A percentile compares a stretch with the other conserved stretches of the same genome.
phyloP scores from a whole-genome alignment of 176 grass and related monocot genomes.

The Dendrocalamus sinicus region DNA sequence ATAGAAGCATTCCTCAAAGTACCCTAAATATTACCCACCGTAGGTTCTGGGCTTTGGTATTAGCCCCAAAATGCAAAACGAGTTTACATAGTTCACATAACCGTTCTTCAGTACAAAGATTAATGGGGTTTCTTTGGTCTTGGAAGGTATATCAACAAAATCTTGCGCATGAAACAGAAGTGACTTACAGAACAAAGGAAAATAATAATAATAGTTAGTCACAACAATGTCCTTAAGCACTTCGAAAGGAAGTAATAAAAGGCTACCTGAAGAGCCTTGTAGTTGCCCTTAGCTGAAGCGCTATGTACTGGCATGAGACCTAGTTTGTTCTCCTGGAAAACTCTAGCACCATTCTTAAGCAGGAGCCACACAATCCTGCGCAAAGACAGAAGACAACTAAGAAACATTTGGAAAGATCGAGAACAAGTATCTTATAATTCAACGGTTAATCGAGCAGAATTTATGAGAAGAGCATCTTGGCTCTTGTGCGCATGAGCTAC shows the following conservation, averaged over 20 bases:
- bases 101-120: constrained; percentile 66
- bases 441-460: constrained; percentile 5
- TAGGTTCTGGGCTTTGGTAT: constrained; percentile 59
- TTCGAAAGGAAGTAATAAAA: constrained; percentile 26
- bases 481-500: constrained; percentile 57
- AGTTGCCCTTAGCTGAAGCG: constrained; percentile 65
- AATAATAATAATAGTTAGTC: constrained; percentile 31
- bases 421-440: constrained; percentile 8
- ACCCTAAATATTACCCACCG: constrained; percentile 40
- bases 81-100: constrained; percentile 56
- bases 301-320: constrained; percentile 63
- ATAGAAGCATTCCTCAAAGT: neutral
- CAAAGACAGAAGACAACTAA: constrained; percentile 11
- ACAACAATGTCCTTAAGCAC: constrained; percentile 1
- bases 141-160: constrained; percentile 64
- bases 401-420: neutral
- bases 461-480: constrained; percentile 43
- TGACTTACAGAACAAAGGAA: constrained; percentile 53
- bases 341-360: constrained; percentile 63
- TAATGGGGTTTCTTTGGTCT: constrained; percentile 72
- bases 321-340: constrained; percentile 64
- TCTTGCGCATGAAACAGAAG: constrained; percentile 60
- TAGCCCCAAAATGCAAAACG: constrained; percentile 59
- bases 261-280: constrained; percentile 65
- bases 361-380: constrained; percentile 62